phyloP scores from a whole-genome alignment of 345 rosid genomes.

The Eutrema japonicum region DNA sequence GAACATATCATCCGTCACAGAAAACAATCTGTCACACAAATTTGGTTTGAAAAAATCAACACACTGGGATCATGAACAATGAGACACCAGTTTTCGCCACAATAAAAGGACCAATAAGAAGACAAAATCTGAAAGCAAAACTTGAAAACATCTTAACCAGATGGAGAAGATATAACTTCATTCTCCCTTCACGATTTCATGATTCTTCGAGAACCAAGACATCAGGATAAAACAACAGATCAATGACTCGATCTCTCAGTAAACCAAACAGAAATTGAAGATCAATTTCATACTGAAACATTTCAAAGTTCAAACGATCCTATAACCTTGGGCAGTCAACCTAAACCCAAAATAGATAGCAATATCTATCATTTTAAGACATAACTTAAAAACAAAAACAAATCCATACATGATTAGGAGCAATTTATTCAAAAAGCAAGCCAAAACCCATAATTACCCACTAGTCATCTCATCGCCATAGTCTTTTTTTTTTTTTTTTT shows the following conservation, averaged over 20 bases:
- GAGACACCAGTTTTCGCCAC: too few species aligned
- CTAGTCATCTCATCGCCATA: background rate
- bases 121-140: background rate
- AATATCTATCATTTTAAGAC: background rate
- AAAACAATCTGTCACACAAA: conserved; percentile 63
- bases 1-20: conserved; percentile 91
- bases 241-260: conserved; percentile 8
- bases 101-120: background rate
- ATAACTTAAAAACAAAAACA: background rate
- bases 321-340: background rate
- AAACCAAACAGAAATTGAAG: background rate
- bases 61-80: too few species aligned
- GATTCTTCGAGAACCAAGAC: background rate
- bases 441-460: background rate
- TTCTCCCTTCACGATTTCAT: too few species aligned
- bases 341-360: background rate
- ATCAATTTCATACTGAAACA: background rate
- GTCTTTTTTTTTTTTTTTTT: background rate
- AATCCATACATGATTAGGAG: background rate
- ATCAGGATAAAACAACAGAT: conserved; percentile 25
- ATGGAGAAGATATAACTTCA: background rate
- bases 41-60: too few species aligned
- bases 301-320: background rate
- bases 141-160: too few species aligned
- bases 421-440: background rate